phyloP scores from a whole-genome alignment of 2,329 filamentous ascomycete genomes.

The Aspergillus luchuensis region DNA sequence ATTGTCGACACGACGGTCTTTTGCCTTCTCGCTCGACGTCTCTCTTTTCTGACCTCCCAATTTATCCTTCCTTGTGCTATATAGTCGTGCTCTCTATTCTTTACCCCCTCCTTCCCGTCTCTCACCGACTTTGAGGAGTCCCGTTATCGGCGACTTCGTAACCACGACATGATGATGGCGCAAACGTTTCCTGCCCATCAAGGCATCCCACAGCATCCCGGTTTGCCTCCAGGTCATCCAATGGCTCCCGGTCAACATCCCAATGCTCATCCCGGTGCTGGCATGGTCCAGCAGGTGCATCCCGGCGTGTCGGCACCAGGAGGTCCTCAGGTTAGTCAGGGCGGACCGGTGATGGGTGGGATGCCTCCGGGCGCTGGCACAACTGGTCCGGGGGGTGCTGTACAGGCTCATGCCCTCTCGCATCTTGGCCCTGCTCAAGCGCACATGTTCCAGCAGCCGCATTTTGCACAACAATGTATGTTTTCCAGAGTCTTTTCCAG shows the following conservation, averaged over 20 bases:
- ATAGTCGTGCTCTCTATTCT: background rate
- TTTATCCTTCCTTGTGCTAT: background rate
- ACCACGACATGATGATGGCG: slow-evolving; percentile 56
- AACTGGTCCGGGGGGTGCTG: slow-evolving; percentile 51
- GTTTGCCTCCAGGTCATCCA: slow-evolving; percentile 62
- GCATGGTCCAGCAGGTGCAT: slow-evolving; percentile 60
- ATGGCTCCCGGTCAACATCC: slow-evolving; percentile 61
- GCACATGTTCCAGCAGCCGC: slow-evolving; percentile 56
- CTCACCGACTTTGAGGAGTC: slow-evolving; percentile 28
- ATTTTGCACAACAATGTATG: slow-evolving; percentile 47
- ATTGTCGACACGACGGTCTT: slow-evolving; percentile 18
- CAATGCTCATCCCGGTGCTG: slow-evolving; percentile 55
- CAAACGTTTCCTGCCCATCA: slow-evolving; percentile 61
- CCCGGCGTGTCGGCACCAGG: slow-evolving; percentile 62
- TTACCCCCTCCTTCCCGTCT: slow-evolving; percentile 17
- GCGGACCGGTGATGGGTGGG: slow-evolving; percentile 64
- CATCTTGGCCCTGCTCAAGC: slow-evolving; percentile 60
- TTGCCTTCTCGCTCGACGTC: slow-evolving; percentile 10
- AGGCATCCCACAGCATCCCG: slow-evolving; percentile 60
- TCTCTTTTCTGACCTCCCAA: slow-evolving; percentile 7
- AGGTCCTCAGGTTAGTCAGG: slow-evolving; percentile 62
- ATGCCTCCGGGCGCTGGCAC: slow-evolving; percentile 63
- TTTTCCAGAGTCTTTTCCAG: slow-evolving; percentile 11
- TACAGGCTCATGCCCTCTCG: slow-evolving; percentile 61
- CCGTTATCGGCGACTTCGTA: slow-evolving; percentile 38